A percentile compares a stretch with the other conserved stretches of the same genome.
Evolutionary conservation across 208 protist species (phyloP).

Genomic region (Trypanosoma grayi): DNA sequence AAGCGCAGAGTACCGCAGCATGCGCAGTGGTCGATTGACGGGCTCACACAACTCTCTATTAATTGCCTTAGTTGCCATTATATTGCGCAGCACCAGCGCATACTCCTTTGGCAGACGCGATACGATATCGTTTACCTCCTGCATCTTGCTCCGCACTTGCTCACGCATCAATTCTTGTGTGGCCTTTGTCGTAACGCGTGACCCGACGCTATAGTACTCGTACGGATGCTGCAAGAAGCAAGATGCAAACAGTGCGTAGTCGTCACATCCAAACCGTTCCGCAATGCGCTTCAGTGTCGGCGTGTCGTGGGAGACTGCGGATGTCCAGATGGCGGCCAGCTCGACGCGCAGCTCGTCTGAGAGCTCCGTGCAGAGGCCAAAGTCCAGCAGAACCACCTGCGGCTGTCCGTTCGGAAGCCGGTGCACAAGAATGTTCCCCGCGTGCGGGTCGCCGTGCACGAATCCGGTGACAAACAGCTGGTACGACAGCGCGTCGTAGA

Average conservation of each 20-base stretch:
- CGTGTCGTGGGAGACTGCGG: constrained; percentile 66
- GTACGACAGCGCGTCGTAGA: constrained; percentile 90
- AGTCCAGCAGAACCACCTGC: constrained; percentile 93
- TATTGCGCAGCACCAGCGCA: constrained; percentile 83
- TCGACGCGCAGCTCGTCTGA: constrained; percentile 45
- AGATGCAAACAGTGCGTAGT: constrained; percentile 82
- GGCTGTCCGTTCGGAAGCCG: constrained; percentile 41
- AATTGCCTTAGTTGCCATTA: constrained; percentile 86
- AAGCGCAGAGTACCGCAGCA: constrained; percentile 74
- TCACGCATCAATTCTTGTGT: constrained; percentile 67
- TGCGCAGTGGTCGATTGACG: constrained; percentile 70
- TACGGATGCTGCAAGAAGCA: constrained; percentile 89
- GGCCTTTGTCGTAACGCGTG: constrained; percentile 30
- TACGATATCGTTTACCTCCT: constrained; percentile 77
- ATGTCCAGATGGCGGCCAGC: constrained; percentile 74
- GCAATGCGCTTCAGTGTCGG: constrained; percentile 44
- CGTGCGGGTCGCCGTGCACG: constrained; percentile 94
- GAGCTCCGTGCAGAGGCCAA: constrained; percentile 94
- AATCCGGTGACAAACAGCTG: constrained; percentile 94
- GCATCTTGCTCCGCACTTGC: constrained; percentile 70
- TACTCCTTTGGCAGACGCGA: constrained; percentile 80
- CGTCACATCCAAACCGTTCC: constrained; percentile 52
- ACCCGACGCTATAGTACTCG: constrained; percentile 38
- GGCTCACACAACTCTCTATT: constrained; percentile 74
- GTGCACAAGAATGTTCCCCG: constrained; percentile 93